phyloP scores from a whole-genome alignment of 352 stramenopile genomes.

The Pythium plurisporium region DNA sequence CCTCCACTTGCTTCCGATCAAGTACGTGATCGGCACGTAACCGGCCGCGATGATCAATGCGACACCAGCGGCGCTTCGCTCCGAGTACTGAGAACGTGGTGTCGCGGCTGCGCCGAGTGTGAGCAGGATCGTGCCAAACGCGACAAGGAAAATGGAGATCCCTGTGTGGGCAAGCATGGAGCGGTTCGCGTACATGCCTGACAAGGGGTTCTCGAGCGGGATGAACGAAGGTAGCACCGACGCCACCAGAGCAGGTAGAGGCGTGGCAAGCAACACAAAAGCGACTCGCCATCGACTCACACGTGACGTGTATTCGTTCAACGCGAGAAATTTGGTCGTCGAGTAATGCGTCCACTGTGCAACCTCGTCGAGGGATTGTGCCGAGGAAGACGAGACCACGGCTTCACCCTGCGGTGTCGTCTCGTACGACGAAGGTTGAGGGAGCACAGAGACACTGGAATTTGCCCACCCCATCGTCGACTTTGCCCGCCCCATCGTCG shows the following conservation, averaged over 20 bases:
- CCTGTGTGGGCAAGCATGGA: not conserved
- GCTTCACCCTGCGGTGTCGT: not conserved
- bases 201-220: not conserved
- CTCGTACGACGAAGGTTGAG: not conserved
- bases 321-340: slow-evolving; percentile 11
- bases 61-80: not conserved
- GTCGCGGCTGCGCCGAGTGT: not conserved
- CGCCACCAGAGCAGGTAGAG: not conserved
- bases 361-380: not conserved
- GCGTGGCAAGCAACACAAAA: slow-evolving; percentile 7
- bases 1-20: not conserved
- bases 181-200: not conserved
- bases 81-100: slow-evolving; percentile 1
- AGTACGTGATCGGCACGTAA: not conserved
- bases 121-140: slow-evolving; percentile 10
- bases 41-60: not conserved
- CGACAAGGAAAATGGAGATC: slow-evolving; percentile 1
- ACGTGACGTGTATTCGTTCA: not conserved
- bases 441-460: not conserved
- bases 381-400: not conserved
- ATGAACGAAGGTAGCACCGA: slow-evolving; percentile 6
- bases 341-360: slow-evolving; percentile 18
- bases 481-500: too few species aligned
- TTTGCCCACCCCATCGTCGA: not conserved
- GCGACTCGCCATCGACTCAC: not conserved